Conservation (phyloP, 495 filamentous ascomycete genomes). For the Hypoxylon fragiforme region DNA sequence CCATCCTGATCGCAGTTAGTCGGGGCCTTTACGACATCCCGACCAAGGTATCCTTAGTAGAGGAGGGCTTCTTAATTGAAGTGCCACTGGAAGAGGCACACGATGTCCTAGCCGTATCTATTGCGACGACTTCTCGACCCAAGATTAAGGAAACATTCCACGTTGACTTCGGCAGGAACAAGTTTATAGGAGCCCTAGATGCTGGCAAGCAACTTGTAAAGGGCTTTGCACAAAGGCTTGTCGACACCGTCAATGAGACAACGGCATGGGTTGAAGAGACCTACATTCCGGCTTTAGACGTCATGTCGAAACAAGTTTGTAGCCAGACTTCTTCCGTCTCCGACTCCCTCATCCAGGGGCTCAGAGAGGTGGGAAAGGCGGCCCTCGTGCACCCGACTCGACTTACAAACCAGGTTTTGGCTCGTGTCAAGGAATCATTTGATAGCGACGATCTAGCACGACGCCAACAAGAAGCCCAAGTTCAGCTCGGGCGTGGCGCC, state of each 20-base stretch:
- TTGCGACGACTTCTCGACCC: slow-evolving; percentile 48
- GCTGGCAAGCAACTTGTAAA: slow-evolving; percentile 45
- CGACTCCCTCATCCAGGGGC: slow-evolving; percentile 30
- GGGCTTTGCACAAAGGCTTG: slow-evolving; percentile 40
- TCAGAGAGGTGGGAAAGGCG: slow-evolving; percentile 33
- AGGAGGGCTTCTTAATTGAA: slow-evolving; percentile 51
- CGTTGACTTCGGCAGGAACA: slow-evolving; percentile 47
- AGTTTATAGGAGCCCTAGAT: slow-evolving; percentile 40
- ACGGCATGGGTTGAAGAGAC: slow-evolving; percentile 40
- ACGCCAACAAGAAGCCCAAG: slow-evolving; percentile 20
- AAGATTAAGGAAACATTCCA: slow-evolving; percentile 52
- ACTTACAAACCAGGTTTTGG: slow-evolving; percentile 24
- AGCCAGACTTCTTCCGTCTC: slow-evolving; percentile 38
- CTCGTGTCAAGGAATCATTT: slow-evolving; percentile 32
- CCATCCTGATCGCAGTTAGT: slow-evolving; percentile 48
- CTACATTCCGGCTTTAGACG: slow-evolving; percentile 37
- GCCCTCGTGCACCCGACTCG: slow-evolving; percentile 23
- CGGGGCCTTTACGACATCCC: slow-evolving; percentile 44
- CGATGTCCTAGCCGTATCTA: slow-evolving; percentile 47
- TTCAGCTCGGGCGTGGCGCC: slow-evolving; percentile 28
- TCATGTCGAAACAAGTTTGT: slow-evolving; percentile 37
- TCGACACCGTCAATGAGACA: slow-evolving; percentile 39
- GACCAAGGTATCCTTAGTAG: slow-evolving; percentile 46
- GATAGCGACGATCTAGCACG: slow-evolving; percentile 24
- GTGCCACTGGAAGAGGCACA: slow-evolving; percentile 45